Conservation (phyloP, 805 yeast genomes). For the Ogataea henricii region DNA sequence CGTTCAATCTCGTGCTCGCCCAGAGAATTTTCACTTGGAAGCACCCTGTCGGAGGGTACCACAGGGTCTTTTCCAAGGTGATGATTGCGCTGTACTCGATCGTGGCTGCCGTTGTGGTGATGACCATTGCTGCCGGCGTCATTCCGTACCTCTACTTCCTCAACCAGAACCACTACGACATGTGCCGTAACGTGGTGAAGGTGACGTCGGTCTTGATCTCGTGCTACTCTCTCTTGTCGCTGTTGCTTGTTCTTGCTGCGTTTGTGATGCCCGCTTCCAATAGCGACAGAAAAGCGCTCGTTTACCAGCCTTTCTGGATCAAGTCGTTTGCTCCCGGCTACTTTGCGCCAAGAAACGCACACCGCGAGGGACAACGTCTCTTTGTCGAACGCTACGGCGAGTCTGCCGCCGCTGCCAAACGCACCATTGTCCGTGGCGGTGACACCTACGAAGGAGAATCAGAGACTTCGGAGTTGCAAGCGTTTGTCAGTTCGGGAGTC, state of each 20-base stretch:
- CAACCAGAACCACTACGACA: conserved; percentile 43
- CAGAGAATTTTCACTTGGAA: conserved; percentile 77
- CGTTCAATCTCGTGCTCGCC: conserved; percentile 64
- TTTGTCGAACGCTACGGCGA: conserved; percentile 24
- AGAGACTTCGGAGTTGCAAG: conserved; percentile 23
- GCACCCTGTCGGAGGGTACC: conserved; percentile 69
- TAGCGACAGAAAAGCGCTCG: conserved; percentile 48
- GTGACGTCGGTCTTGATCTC: conserved; percentile 51
- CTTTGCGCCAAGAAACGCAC: conserved; percentile 57
- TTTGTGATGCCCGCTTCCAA: conserved; percentile 57
- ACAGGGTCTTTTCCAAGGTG: conserved; percentile 47
- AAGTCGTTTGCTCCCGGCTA: conserved; percentile 60
- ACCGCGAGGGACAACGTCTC: conserved; percentile 32
- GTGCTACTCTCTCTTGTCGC: conserved; percentile 56
- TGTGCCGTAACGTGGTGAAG: conserved; percentile 56
- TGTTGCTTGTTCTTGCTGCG: conserved; percentile 50
- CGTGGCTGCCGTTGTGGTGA: conserved; percentile 59
- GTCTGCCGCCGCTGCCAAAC: conserved; percentile 23
- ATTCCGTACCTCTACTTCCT: conserved; percentile 62
- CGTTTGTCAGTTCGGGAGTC: conserved; percentile 24
- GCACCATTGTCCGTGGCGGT: conserved; percentile 34
- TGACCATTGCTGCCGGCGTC: conserved; percentile 67
- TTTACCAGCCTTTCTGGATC: conserved; percentile 80
- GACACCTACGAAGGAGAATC: conserved; percentile 10
- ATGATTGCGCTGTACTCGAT: conserved; percentile 54